Base-by-base conservation (phyloP, 2,329 filamentous ascomycete species). In the Ceratocystis albifundus region DNA sequence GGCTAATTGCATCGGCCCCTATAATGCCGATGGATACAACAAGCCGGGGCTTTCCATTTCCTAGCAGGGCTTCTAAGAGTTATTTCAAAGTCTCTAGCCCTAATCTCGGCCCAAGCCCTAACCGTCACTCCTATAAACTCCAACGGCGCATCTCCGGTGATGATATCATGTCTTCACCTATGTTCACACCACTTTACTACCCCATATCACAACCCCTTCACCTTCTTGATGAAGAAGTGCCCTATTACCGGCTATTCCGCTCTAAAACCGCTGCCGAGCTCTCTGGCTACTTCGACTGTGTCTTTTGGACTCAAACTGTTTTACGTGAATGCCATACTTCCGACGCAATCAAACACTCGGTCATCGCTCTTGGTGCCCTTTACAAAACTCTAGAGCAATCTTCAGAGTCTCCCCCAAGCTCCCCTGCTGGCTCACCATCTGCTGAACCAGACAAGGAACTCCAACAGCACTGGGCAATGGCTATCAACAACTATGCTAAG, bases 341-440 rank as follows among this genome's bases (percentile, higher is more conserved):
- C 71, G 76, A 80, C 12, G 79, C 84, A 30, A 84, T 88, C 67
- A 81, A 82, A 12, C 84, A 88, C 72, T 83, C 85, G 10, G 84
- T 88, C 8, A 79, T 88, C 28, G 86, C 85, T 4, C 76, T 88
- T 6, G 85, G 84, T 17, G 84, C 84, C 2, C 75, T 88, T 48
- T 87, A 88, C 73, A 87, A 87, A 73, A 86, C 84, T 0, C 74
- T 87, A 5, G 84, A 87, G 67, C 80, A 83, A 71, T 78, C 80
- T 4, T 78, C 78, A 25, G 80, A 81, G 69, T 79, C 80, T 1
- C 77, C 79, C 1, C 79, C 79, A 1, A 73, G 75, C 5, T 81
- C 80, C 3, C 81, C 80, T 1, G 72, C 73, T 20, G 71, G 73
- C 2, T 22, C 25, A 12, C 45, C 22, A 6, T 67, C 68, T 25